phyloP scores from a whole-genome alignment of 139 green algal genomes.

The Diplosphaera chodatii region DNA sequence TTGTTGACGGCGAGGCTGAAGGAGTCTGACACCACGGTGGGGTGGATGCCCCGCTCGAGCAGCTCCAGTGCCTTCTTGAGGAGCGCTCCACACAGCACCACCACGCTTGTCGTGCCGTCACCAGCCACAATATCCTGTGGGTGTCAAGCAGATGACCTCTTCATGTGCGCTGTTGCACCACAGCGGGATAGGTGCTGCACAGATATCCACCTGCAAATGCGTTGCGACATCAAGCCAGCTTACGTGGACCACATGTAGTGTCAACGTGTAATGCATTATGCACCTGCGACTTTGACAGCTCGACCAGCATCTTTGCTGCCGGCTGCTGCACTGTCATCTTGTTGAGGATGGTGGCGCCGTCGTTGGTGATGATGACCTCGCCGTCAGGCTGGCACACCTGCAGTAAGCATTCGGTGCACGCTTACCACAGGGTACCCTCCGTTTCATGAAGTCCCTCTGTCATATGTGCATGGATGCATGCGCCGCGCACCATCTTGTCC shows the following conservation, averaged over 20 bases:
- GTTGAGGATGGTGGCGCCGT: constrained; percentile 97
- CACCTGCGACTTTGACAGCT: constrained; percentile 93
- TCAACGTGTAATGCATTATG: neutral
- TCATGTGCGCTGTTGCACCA: too few species aligned
- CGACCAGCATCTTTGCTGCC: constrained; percentile 99
- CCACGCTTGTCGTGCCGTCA: constrained; percentile 94
- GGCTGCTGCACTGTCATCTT: constrained; percentile 96
- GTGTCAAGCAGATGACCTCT: too few species aligned
- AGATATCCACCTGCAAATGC: too few species aligned
- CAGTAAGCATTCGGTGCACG: too few species aligned
- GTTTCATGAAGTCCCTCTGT: too few species aligned
- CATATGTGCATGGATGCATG: too few species aligned
- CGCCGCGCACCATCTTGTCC: constrained; percentile 93
- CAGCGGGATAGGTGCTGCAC: too few species aligned
- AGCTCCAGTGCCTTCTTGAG: constrained; percentile 87
- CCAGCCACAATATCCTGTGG: constrained; percentile 93
- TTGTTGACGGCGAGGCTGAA: constrained; percentile 79
- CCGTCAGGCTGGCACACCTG: constrained; percentile 80
- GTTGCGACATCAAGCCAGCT: too few species aligned
- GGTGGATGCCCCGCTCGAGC: constrained; percentile 83
- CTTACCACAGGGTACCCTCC: too few species aligned
- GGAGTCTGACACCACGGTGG: constrained; percentile 91
- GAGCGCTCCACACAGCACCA: constrained; percentile 87
- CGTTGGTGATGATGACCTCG: constrained; percentile 99
- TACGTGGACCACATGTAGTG: too few species aligned